phyloP scores from a whole-genome alignment of 176 grass and related monocot species.

The Aegilops umbellulata region DNA sequence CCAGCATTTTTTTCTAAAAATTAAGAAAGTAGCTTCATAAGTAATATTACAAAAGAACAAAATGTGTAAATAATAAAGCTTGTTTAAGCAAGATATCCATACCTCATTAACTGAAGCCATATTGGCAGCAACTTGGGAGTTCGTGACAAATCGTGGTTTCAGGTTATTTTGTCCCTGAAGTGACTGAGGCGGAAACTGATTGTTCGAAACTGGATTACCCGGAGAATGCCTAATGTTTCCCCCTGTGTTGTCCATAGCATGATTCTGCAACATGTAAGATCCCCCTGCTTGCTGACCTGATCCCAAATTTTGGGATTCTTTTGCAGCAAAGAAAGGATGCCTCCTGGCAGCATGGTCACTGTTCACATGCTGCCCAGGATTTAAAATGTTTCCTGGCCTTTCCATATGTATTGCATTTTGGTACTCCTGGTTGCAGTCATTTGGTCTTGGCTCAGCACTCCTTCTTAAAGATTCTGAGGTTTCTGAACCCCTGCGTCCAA shows the following conservation, averaged over 20 bases:
- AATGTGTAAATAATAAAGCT: neutral
- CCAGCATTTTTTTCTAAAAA: conserved; percentile 58
- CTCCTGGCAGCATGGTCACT: conserved; percentile 41
- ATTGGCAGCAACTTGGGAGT: conserved; percentile 41
- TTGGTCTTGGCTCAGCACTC: conserved; percentile 46
- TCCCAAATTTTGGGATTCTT: conserved; percentile 29
- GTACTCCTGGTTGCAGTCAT: conserved; percentile 57
- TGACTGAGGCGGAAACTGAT: conserved; percentile 43
- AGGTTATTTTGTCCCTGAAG: conserved; percentile 54
- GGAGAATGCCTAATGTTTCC: conserved; percentile 54
- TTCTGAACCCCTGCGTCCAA: conserved; percentile 36
- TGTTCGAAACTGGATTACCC: conserved; percentile 37
- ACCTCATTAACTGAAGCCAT: conserved; percentile 68
- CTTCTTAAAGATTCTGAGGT: conserved; percentile 59
- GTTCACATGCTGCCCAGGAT: conserved; percentile 40
- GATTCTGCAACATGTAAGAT: conserved; percentile 57
- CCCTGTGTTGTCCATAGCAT: conserved; percentile 49
- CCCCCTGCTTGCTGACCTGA: conserved; percentile 48
- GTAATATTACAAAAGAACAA: neutral
- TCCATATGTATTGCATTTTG: conserved; percentile 39
- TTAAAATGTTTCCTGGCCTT: conserved; percentile 29
- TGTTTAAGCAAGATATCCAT: conserved; percentile 18
- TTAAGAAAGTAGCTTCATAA: conserved; percentile 25
- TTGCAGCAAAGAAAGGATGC: conserved; percentile 43
- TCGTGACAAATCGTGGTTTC: conserved; percentile 54